Evolutionary conservation across 495 filamentous ascomycete species (phyloP).

Genomic region (Hypomontagnella monticulosa): DNA sequence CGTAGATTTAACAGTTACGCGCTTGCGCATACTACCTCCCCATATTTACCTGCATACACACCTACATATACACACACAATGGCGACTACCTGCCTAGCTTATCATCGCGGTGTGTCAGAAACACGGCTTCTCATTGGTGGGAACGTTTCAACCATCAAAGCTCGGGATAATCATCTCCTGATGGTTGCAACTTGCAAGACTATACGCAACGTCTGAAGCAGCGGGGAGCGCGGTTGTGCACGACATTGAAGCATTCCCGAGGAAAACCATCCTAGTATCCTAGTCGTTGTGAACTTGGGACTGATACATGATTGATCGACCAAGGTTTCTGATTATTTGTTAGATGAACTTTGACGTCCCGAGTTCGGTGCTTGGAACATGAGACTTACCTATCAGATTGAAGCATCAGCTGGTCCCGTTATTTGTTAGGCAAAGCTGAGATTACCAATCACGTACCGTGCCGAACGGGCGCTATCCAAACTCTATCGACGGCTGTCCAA

Average conservation of each 20-base stretch:
- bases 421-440: conserved; percentile 12
- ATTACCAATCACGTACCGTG: conserved; percentile 41
- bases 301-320: neutral
- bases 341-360: conserved; percentile 9
- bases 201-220: conserved; percentile 3
- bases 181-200: conserved; percentile 39
- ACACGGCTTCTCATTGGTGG: conserved; percentile 27
- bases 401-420: conserved; percentile 33
- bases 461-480: conserved; percentile 41
- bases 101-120: conserved; percentile 32
- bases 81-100: conserved; percentile 16
- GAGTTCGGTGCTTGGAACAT: conserved; percentile 3
- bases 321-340: conserved; percentile 1
- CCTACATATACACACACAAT: neutral
- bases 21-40: conserved; percentile 33
- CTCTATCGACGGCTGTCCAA: conserved; percentile 28
- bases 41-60: neutral
- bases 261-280: neutral
- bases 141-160: conserved; percentile 16
- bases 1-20: conserved; percentile 24
- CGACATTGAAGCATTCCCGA: neutral
- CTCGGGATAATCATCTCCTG: conserved; percentile 20
- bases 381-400: conserved; percentile 13
- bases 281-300: neutral
- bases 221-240: conserved; percentile 36